Base-by-base conservation (phyloP, 2,329 filamentous ascomycete species). In the Ceratocystis huliohia region DNA sequence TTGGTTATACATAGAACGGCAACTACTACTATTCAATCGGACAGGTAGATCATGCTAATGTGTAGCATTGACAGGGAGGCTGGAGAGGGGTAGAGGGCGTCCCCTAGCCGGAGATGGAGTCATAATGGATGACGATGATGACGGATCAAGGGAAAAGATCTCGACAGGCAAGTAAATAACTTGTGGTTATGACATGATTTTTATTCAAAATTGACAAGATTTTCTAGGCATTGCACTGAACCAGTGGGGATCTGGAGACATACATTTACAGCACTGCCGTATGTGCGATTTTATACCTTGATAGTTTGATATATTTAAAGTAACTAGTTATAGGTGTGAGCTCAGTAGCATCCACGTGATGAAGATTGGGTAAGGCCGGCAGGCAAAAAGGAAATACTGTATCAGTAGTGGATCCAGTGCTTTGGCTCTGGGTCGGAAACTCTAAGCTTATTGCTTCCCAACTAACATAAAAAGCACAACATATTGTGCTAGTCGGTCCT, bases 141-240 rank as follows among this genome's bases (percentile, higher is more conserved):
- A 57, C 17, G 53, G 25, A 41, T 13, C 10, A 41, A n/a, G 22
- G 25, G n/a, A 57, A 57, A 57, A 33, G 28, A 7, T 25, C 30
- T 33, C 53, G 15, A 3, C 30, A 17, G 22, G 10, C 20, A 15
- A 15, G 53, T n/a, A 57, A 30, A 5, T 57, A 6, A 30, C 10
- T 56, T 56, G 50, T 56, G 13, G 53, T 33, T 17, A 57, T 57
- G 53, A 33, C 53, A 57, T 57, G 53, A 57, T 57, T 57, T 33
- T 53, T 53, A 20, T 17, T 30, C 22, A 15, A n/a, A 7, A 7
- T 20, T 15, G 25, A n/a, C 8, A 17, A 33, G 25, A 33, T 30
- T 57, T 57, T 3, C 53, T 30, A 25, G 25, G n/a, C 4, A 33
- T 33, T 57, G 53, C 15, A 3, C 8, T 25, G 48, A 20, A 8